phyloP scores from a whole-genome alignment of 2,329 filamentous ascomycete species.

The Aspergillus flavus region DNA sequence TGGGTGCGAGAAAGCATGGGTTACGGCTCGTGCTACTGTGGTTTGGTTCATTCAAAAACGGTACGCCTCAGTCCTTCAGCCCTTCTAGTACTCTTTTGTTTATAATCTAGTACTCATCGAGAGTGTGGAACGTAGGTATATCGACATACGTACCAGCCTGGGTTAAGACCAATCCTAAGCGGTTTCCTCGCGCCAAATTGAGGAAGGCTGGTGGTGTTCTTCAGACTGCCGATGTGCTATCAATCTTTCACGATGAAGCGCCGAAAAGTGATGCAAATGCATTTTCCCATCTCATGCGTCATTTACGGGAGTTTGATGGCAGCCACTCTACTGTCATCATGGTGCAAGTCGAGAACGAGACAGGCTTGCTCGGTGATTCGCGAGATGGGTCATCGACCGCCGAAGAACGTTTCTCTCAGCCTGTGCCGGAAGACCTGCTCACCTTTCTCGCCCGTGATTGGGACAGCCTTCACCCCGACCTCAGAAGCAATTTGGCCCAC shows the following conservation, averaged over 20 bases:
- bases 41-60: conserved; percentile 55
- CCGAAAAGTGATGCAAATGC: conserved; percentile 43
- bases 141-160: conserved; percentile 44
- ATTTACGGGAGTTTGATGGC: conserved; percentile 49
- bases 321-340: conserved; percentile 55
- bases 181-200: conserved; percentile 14
- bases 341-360: conserved; percentile 62
- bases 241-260: conserved; percentile 40
- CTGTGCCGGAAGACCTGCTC: conserved; percentile 42
- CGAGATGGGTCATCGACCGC: conserved; percentile 50
- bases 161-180: conserved; percentile 35
- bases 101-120: background rate
- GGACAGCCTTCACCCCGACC: conserved; percentile 23
- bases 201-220: conserved; percentile 21
- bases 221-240: conserved; percentile 37
- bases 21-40: conserved; percentile 48
- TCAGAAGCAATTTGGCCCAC: conserved; percentile 28
- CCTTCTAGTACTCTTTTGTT: background rate
- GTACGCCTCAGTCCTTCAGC: conserved; percentile 23
- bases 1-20: conserved; percentile 40
- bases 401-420: conserved; percentile 43
- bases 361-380: conserved; percentile 55
- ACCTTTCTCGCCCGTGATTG: conserved; percentile 25
- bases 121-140: conserved; percentile 7
- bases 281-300: conserved; percentile 42